A percentile compares a stretch with the other conserved stretches of the same genome.
phyloP scores from a whole-genome alignment of 768 basidiomycete genomes.

The Mycena metata region DNA sequence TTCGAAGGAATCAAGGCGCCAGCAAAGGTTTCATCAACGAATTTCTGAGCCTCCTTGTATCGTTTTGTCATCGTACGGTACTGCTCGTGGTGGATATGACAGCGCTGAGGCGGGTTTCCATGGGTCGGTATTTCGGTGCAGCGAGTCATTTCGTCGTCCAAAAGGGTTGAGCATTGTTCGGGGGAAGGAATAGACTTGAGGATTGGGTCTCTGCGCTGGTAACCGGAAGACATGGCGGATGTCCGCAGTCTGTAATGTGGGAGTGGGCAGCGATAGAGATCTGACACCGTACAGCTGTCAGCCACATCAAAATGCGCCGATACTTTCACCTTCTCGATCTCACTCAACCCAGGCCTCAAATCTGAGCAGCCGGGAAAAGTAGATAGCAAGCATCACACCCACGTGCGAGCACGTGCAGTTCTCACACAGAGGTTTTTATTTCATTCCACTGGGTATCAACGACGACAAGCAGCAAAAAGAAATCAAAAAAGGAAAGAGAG shows the following conservation, averaged over 20 bases:
- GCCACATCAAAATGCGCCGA: too few relatives aligned
- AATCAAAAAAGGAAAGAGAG: too few relatives aligned
- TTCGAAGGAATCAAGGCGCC: conserved; percentile 37
- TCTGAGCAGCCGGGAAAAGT: too few relatives aligned
- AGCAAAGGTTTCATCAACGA: conserved; percentile 41
- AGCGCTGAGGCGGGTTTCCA: conserved; percentile 39
- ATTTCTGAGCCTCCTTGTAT: conserved; percentile 47
- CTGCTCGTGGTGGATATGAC: conserved; percentile 44
- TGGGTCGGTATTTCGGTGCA: conserved; percentile 40
- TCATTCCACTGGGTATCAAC: too few relatives aligned
- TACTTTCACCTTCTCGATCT: too few relatives aligned
- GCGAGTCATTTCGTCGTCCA: conserved; percentile 44
- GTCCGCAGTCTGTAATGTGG: background rate
- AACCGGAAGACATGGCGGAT: conserved; percentile 3
- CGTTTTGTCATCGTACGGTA: conserved; percentile 41
- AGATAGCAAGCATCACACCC: too few relatives aligned
- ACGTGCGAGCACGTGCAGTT: too few relatives aligned
- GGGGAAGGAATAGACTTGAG: background rate
- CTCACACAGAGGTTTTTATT: too few relatives aligned
- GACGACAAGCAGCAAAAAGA: too few relatives aligned
- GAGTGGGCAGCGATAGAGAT: too few relatives aligned
- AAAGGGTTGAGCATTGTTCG: conserved; percentile 10
- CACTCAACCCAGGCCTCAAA: too few relatives aligned
- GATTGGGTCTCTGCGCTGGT: background rate
- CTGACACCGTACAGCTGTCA: too few relatives aligned